Evolutionary conservation across 495 filamentous ascomycete genomes (phyloP).

Genomic region (Friedmanniomyces endolithicus): DNA sequence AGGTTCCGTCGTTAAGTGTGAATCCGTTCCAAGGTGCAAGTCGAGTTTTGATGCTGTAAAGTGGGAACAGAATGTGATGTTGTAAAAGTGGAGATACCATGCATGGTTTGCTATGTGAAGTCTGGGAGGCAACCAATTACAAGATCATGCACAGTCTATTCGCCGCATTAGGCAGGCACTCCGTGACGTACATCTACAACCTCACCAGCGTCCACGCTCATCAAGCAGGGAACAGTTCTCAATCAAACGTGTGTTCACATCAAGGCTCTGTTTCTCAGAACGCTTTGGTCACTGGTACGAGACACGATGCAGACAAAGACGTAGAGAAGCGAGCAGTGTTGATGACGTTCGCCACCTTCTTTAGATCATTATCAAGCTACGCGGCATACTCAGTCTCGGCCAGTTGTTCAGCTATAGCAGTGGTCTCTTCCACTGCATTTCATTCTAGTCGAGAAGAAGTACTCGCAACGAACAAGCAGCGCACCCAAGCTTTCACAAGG

Average conservation of each 20-base stretch:
- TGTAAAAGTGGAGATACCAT: neutral
- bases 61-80: too few species aligned
- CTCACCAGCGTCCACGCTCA: neutral
- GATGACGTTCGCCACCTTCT: neutral
- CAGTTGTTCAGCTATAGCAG: neutral
- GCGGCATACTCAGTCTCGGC: neutral
- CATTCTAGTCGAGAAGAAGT: neutral
- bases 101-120: neutral
- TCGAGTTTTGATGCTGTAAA: too few species aligned
- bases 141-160: neutral
- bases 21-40: neutral
- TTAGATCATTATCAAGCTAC: neutral
- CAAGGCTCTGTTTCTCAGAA: too few species aligned
- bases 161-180: slow-evolving; percentile 1
- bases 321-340: too few species aligned
- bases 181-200: neutral
- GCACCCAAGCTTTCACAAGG: too few species aligned
- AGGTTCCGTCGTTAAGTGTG: too few species aligned
- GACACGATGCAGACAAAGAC: too few species aligned
- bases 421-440: neutral
- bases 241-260: too few species aligned
- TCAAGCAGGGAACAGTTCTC: neutral
- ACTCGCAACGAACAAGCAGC: neutral
- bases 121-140: neutral
- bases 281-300: too few species aligned